Conservation (phyloP, 345 rosid species). For the Boechera divaricarpa region DNA sequence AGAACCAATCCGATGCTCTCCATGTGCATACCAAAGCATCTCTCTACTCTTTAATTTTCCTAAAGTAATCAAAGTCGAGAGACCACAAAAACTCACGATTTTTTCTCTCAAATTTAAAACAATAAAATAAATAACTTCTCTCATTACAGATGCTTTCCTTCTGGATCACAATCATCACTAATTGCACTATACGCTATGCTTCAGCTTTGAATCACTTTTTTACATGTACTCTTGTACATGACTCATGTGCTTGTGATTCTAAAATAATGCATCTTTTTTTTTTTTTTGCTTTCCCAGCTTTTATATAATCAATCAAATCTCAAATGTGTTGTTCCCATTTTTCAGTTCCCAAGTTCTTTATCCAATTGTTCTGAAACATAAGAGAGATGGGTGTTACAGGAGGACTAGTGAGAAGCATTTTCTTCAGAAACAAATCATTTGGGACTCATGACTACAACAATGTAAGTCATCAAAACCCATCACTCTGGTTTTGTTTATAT, state of each 20-base stretch:
- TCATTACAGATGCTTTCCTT: constrained; percentile 38
- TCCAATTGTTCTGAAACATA: constrained; percentile 17
- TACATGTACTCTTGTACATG: constrained; percentile 21
- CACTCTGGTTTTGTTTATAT: neutral
- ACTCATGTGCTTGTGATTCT: constrained; percentile 44
- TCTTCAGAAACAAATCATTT: constrained; percentile 64
- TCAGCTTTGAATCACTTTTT: constrained; percentile 23
- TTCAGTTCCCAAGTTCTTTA: constrained; percentile 36
- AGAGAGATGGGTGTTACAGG: constrained; percentile 75
- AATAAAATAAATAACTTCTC: neutral
- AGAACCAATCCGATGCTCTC: constrained; percentile 39
- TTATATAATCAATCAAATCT: constrained; percentile 33
- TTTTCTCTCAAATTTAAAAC: neutral
- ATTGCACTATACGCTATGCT: constrained; percentile 39
- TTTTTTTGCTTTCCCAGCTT: neutral
- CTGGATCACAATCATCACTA: constrained; percentile 47
- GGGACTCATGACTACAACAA: constrained; percentile 53
- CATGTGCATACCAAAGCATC: constrained; percentile 41
- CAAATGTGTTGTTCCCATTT: constrained; percentile 37
- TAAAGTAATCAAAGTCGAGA: constrained; percentile 31
- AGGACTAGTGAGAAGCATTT: constrained; percentile 69
- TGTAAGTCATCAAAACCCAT: constrained; percentile 37
- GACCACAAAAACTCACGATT: constrained; percentile 41
- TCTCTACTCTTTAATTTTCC: constrained; percentile 22
- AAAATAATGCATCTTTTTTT: constrained; percentile 20